Percentiles rank a stretch among this genome's conserved stretches.
Conservation (phyloP, 2,329 filamentous ascomycete species). For the Dactylellina sp. region DNA sequence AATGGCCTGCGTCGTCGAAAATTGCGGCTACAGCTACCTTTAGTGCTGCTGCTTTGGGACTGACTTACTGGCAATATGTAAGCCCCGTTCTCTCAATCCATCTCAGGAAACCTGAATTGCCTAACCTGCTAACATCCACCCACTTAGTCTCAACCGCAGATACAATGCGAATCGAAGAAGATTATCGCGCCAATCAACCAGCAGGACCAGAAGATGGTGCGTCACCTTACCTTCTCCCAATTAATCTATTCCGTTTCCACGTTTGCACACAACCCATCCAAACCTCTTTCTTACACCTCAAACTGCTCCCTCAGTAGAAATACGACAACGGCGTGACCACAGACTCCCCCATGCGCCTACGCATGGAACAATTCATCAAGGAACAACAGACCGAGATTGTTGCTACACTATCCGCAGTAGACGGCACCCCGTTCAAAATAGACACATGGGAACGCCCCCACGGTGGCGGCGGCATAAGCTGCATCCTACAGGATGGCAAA, state of each 20-base stretch:
- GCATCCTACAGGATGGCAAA: conserved; percentile 93
- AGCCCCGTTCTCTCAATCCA: neutral
- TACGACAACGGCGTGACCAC: conserved; percentile 79
- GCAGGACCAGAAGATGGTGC: conserved; percentile 53
- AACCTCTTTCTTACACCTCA: conserved; percentile 26
- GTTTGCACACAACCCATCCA: neutral
- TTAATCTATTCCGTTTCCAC: conserved; percentile 62
- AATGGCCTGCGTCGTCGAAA: conserved; percentile 34
- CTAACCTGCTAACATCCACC: conserved; percentile 15
- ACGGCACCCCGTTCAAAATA: conserved; percentile 81
- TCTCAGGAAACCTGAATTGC: neutral
- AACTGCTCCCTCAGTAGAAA: conserved; percentile 67
- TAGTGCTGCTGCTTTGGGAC: conserved; percentile 37
- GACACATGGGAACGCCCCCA: conserved; percentile 84
- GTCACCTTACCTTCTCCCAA: conserved; percentile 62
- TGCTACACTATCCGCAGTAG: conserved; percentile 81
- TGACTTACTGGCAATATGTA: conserved; percentile 51
- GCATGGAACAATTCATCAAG: conserved; percentile 97
- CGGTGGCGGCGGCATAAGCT: conserved; percentile 92
- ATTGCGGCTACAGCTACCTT: conserved; percentile 25
- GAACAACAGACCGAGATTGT: conserved; percentile 91
- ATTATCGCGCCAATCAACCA: conserved; percentile 39
- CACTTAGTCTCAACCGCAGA: conserved; percentile 25
- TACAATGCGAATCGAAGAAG: conserved; percentile 56
- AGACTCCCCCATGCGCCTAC: conserved; percentile 91